phyloP scores from a whole-genome alignment of 75 land plant genomes.

The Selaginella tamariscina region DNA sequence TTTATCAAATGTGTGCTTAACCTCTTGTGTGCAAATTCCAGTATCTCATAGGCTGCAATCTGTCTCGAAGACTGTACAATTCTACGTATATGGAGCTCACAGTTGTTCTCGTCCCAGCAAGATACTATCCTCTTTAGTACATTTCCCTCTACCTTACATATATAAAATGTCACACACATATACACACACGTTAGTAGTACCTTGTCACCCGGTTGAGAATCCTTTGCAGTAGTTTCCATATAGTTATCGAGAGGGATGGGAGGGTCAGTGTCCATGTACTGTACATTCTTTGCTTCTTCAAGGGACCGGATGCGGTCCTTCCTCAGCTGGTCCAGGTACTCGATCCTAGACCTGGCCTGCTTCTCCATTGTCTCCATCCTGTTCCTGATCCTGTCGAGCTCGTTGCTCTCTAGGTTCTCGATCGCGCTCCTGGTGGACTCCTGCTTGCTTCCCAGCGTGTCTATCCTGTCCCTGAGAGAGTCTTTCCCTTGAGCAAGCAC shows the following conservation, averaged over 20 bases:
- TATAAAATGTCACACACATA: too few species aligned
- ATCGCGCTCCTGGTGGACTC: neutral
- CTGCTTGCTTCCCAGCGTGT: slow-evolving; percentile 11
- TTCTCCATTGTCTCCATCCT: neutral
- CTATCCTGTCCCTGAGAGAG: slow-evolving; percentile 10
- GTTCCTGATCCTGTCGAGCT: neutral
- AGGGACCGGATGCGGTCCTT: neutral
- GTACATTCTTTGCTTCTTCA: neutral
- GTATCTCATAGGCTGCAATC: slow-evolving; percentile 11
- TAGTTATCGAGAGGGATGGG: neutral
- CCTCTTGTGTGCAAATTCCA: slow-evolving; percentile 10
- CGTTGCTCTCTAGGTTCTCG: neutral
- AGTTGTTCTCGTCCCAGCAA: slow-evolving; percentile 15
- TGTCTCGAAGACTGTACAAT: slow-evolving; percentile 9
- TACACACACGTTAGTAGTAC: too few species aligned
- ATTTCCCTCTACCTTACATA: too few species aligned
- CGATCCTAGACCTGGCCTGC: neutral
- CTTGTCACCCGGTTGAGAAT: too few species aligned
- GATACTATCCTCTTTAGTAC: slow-evolving; percentile 7
- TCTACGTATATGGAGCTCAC: slow-evolving; percentile 14
- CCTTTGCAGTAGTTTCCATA: too few species aligned
- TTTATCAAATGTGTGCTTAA: slow-evolving; percentile 9
- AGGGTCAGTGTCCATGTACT: neutral
- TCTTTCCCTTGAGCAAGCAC: slow-evolving; percentile 8
- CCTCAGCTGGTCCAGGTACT: neutral